Conservation (phyloP, 805 yeast species). For the Ogataea chonburiensis region DNA sequence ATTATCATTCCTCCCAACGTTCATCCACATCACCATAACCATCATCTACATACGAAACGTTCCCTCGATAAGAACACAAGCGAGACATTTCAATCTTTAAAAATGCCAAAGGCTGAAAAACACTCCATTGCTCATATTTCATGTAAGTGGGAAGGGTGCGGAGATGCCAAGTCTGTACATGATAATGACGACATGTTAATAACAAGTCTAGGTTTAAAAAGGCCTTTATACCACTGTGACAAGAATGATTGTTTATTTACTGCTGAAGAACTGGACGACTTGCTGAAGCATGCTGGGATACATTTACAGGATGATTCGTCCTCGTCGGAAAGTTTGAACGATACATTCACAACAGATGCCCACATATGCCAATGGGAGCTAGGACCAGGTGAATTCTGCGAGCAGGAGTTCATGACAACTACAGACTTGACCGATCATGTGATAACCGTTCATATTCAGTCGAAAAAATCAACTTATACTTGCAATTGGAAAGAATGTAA, state of each 20-base stretch:
- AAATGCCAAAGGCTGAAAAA: conserved; percentile 38
- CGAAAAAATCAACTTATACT: conserved; percentile 64
- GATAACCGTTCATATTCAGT: conserved; percentile 63
- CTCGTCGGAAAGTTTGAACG: background rate
- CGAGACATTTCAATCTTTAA: too few relatives aligned
- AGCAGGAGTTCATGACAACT: conserved; percentile 45
- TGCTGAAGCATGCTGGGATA: conserved; percentile 53
- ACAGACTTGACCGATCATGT: conserved; percentile 73
- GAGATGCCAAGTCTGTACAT: too few relatives aligned
- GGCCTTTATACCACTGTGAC: conserved; percentile 66
- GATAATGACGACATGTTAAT: too few relatives aligned
- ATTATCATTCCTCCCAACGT: conserved; percentile 27
- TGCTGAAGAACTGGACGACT: conserved; percentile 48
- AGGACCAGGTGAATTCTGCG: conserved; percentile 42
- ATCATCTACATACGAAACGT: conserved; percentile 12
- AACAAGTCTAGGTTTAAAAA: too few relatives aligned
- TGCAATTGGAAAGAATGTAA: conserved; percentile 83
- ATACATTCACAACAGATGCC: conserved; percentile 14
- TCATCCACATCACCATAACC: conserved; percentile 16
- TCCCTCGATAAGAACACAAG: too few relatives aligned
- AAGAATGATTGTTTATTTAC: conserved; percentile 72
- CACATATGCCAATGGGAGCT: conserved; percentile 40
- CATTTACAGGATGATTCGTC: conserved; percentile 9
- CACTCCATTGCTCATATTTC: conserved; percentile 29
- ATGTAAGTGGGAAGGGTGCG: conserved; percentile 75